Conservation (phyloP, 1,139 yeast genomes). For the Blastobotrys persicus region DNA sequence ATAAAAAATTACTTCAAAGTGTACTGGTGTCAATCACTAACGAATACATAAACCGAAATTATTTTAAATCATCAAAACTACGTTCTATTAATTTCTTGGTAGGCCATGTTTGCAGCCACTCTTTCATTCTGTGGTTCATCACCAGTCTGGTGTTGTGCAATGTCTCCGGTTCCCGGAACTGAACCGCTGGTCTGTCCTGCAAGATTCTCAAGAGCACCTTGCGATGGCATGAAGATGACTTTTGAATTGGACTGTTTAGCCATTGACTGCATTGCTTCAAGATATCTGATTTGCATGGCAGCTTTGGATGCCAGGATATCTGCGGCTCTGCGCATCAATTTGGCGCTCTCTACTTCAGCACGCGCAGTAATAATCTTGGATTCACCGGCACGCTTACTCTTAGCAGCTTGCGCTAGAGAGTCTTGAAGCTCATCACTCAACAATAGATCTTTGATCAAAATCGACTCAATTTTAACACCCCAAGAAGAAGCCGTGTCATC, state of each 20-base stretch:
- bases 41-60: not conserved
- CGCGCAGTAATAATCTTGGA: slow-evolving; percentile 72
- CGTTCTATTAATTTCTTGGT: slow-evolving; percentile 4
- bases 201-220: slow-evolving; percentile 40
- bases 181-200: slow-evolving; percentile 23
- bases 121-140: slow-evolving; percentile 5
- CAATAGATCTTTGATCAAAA: slow-evolving; percentile 64
- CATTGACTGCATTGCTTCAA: slow-evolving; percentile 79
- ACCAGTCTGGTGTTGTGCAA: not conserved
- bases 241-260: slow-evolving; percentile 60
- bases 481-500: slow-evolving; percentile 63
- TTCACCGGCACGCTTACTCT: slow-evolving; percentile 75
- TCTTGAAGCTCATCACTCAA: slow-evolving; percentile 58
- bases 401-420: slow-evolving; percentile 71
- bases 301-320: slow-evolving; percentile 73
- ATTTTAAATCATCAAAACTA: not conserved
- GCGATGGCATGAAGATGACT: slow-evolving; percentile 71
- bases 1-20: too few relatives aligned
- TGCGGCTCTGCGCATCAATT: slow-evolving; percentile 76
- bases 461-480: slow-evolving; percentile 72
- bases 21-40: too few relatives aligned
- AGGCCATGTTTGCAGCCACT: slow-evolving; percentile 2
- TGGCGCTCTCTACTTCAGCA: slow-evolving; percentile 76
- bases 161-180: not conserved
- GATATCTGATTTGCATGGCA: slow-evolving; percentile 76